Base-by-base conservation (phyloP, 768 basidiomycete species). In the Tulasnella sp. region DNA sequence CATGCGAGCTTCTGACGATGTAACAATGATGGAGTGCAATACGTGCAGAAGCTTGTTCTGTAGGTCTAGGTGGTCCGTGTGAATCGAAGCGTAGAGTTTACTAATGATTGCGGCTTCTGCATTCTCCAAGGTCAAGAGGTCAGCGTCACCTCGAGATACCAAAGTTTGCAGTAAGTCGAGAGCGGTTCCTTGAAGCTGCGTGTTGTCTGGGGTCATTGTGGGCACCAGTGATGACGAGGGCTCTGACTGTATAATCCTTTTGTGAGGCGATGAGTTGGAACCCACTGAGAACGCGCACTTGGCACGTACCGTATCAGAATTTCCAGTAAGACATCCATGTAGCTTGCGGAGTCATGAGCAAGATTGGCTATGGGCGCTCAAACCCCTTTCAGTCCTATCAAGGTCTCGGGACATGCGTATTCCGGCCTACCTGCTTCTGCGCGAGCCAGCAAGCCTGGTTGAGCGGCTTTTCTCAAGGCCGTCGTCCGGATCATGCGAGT, bases 31-130 rank as follows among this genome's bases (percentile, higher is more conserved):
- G 0, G 88, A 85, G 67, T 97, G 93, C 0, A 98, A 78, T 11
- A 94, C 80, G 67, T 92, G 91, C 2, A 98, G 78, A 50, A 94
- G 78, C 68, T 92, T 94, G 75, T 89, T 92, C 73, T 98, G 96
- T 12, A 92, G 75, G 65, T 94, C 87, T 42, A 92, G 78, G 34
- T 83, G 77, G 41, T 71, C 73, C 21, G 74, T 72, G 67, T 93
- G 87, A 30, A 96, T 74, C 48, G 77, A 83, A 49, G 79, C 74
- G 68, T 81, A 92, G 1, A 94, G 76, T 68, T 89, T 90, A 48
- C 78, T 78, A 25, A 92, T 75, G 46, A 94, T 75, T 5, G 77
- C 76, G 4, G 80, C 77, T 68, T 93, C 86, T 45, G 93, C 74
- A 22, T 73, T 73, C 59, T 84, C 80, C 1, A 90, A 73, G 0